Evolutionary conservation across 345 rosid species (phyloP).

Genomic region (Kernera saxatilis): DNA sequence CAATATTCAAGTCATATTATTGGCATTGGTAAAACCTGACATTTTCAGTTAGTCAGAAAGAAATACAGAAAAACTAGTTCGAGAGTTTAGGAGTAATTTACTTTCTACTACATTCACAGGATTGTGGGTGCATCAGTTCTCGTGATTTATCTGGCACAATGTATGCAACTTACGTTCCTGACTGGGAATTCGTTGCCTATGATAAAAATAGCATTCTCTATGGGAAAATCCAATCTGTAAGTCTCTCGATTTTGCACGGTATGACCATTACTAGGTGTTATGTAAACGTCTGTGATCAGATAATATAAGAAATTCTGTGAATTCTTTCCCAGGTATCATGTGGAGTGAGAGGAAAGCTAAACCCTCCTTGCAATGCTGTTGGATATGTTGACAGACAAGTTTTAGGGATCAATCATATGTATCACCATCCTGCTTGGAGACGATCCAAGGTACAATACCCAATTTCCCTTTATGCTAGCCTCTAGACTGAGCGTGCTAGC

Average conservation of each 20-base stretch:
- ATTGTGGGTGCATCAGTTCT: slow-evolving; percentile 52
- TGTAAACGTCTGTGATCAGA: background rate
- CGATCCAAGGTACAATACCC: slow-evolving; percentile 58
- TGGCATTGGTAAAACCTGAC: slow-evolving; percentile 66
- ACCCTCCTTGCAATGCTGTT: slow-evolving; percentile 87
- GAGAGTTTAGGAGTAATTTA: background rate
- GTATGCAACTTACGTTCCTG: slow-evolving; percentile 67
- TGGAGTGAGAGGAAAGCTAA: slow-evolving; percentile 65
- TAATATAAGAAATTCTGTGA: background rate
- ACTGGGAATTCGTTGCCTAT: slow-evolving; percentile 62
- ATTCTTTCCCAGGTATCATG: slow-evolving; percentile 54
- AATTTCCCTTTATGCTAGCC: background rate
- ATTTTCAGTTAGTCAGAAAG: background rate
- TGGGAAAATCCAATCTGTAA: slow-evolving; percentile 58
- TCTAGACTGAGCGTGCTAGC: background rate
- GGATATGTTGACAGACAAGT: slow-evolving; percentile 71
- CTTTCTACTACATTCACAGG: slow-evolving; percentile 41
- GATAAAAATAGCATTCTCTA: slow-evolving; percentile 45
- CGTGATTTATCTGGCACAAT: slow-evolving; percentile 47
- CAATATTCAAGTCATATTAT: slow-evolving; percentile 47
- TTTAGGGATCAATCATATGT: slow-evolving; percentile 71
- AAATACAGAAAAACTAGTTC: rapidly evolving
- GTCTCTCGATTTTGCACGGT: background rate
- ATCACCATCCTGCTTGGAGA: slow-evolving; percentile 85
- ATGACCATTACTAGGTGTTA: background rate